These are phyloP conservation scores for Lepidium africanum DNA, from an alignment of 345 rosid species.

Conservation along the genomic window DNA sequence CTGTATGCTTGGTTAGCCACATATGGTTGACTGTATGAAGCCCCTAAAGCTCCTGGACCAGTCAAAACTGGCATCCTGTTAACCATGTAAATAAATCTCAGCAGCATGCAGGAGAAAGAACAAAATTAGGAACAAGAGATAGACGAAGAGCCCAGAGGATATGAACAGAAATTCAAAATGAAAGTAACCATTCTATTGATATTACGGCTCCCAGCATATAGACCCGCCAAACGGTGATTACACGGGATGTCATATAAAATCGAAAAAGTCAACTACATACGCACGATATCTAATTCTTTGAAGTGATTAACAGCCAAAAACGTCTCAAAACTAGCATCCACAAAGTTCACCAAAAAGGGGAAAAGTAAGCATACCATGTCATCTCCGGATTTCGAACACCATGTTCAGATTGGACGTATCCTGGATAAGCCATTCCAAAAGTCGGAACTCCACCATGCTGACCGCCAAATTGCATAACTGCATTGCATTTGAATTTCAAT, in stretches of 20 bases:
- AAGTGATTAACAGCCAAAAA: not conserved
- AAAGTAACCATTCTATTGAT: constrained; percentile 3
- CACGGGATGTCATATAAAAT: not conserved
- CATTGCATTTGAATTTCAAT: not conserved
- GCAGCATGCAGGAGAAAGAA: not conserved
- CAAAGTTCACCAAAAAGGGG: not conserved
- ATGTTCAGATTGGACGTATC: constrained; percentile 49
- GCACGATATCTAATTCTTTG: not conserved
- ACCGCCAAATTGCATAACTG: constrained; percentile 84
- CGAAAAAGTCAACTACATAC: not conserved
- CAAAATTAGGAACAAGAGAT: not conserved
- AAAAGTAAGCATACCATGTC: constrained; percentile 63
- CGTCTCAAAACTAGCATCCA: constrained; percentile 5
- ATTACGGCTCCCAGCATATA: not conserved
- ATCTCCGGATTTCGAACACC: constrained; percentile 88
- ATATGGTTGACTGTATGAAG: constrained; percentile 74
- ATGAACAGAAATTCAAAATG: not conserved
- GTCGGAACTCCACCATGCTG: constrained; percentile 98
- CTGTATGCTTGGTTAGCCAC: constrained; percentile 49
- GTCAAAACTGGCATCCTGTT: constrained; percentile 84
- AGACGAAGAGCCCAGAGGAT: not conserved
- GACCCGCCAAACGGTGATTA: not conserved
- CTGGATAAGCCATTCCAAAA: constrained; percentile 96
- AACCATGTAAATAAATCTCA: constrained; percentile 20
- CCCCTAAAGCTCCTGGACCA: constrained; percentile 84